A percentile compares a stretch with the other conserved stretches of the same genome.
These are phyloP conservation scores for Logfia minima DNA, from an alignment of 129 eudicot species.

Conservation along the genomic window DNA sequence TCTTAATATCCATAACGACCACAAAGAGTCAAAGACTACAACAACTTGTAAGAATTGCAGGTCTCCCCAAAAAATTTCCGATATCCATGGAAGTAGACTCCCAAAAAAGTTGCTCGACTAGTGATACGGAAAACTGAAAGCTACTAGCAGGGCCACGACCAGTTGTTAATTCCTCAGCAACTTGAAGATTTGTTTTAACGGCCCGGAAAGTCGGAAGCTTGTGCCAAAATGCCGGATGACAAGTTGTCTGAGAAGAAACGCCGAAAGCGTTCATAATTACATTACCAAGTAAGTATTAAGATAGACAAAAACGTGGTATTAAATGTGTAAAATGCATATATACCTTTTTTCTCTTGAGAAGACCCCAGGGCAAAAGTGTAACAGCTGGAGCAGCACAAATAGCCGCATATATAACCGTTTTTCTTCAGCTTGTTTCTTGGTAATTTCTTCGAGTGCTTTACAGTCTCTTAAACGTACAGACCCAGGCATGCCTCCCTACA, in stretches of 20 bases:
- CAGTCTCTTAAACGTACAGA: slow-evolving; percentile 85
- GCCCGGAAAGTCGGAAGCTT: slow-evolving; percentile 88
- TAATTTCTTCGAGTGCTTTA: slow-evolving; percentile 61
- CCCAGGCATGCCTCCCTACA: slow-evolving; percentile 99
- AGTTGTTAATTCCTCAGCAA: slow-evolving; percentile 85
- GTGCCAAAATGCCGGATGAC: slow-evolving; percentile 92
- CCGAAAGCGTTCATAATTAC: slow-evolving; percentile 9
- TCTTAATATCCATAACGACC: neutral
- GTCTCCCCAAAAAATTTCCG: slow-evolving; percentile 58
- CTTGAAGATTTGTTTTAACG: slow-evolving; percentile 75
- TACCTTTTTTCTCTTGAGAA: slow-evolving; percentile 76
- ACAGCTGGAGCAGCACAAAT: slow-evolving; percentile 99
- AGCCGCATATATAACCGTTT: slow-evolving; percentile 81
- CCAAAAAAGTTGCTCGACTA: slow-evolving; percentile 76
- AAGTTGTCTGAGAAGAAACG: slow-evolving; percentile 54
- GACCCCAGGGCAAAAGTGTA: slow-evolving; percentile 97
- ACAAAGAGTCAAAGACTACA: neutral
- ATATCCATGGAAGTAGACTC: slow-evolving; percentile 60
- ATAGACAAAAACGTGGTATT: neutral
- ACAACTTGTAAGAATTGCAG: neutral
- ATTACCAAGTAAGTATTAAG: neutral
- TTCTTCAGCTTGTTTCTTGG: slow-evolving; percentile 80
- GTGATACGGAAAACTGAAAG: slow-evolving; percentile 71
- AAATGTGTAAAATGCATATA: neutral
- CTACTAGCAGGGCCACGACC: slow-evolving; percentile 96